Evolutionary conservation across 306 rosid genomes (phyloP), one percentile per base, ranked within the genome.

Genomic region (Sicyos edulis): DNA sequence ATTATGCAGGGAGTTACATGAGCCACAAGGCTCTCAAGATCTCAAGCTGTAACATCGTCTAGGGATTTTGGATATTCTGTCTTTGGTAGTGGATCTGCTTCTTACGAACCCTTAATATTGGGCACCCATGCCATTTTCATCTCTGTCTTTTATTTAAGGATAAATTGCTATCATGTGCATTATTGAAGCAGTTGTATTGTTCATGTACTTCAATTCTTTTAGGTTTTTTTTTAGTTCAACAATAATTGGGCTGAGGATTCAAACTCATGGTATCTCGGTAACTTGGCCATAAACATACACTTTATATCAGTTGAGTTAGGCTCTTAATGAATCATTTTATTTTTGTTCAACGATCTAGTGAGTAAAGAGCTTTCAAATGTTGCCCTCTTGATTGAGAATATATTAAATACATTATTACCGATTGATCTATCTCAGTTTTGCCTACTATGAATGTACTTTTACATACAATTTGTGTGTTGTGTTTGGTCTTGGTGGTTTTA

Each of bases 391-490:
- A 14, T 49, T 10, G 51, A 44, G 12, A 10, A 44, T 3, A 3
- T 47, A 2, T 47, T 11, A 42, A 0, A 3, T 47, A 10, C 10
- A 14, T 3, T 0, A 10, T 50, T 13, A 50, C 2, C 7, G 14
- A 1, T 50, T 13, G 7, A 4, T 3, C n/a, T 13, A 4, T 50
- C 14, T 1, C 16, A n/a, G 4, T 50, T 13, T 50, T 50, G 6
- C n/a, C 6, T 63, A n/a, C 8, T 9, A 16, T 63, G 51, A 49
- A 37, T 63, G 50, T 63, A 37, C 51, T 34, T 9, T 62, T 62
- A 63, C 69, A 37, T 63, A 63, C n/a, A n/a, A 63, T 63, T 63
- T 8, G 51, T 63, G 22, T 62, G 69, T 34, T 63, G 69, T 63
- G 47, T 63, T n/a, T 6, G 26, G 26, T n/a, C 22, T 63, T 63